Base-by-base conservation (phyloP, 768 basidiomycete genomes). In the Serendipita sp. region DNA sequence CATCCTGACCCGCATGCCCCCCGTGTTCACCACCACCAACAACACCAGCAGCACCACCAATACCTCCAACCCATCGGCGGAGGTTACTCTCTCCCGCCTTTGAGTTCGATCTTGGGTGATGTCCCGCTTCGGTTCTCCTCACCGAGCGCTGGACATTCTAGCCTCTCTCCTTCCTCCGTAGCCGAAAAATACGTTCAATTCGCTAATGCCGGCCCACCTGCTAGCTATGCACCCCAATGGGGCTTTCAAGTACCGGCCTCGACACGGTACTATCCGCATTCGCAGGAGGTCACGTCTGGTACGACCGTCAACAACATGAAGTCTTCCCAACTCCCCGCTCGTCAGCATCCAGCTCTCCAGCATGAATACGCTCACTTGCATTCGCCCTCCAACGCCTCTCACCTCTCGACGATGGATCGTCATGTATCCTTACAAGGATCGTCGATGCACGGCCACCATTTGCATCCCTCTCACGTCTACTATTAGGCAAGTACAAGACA, bases 151-250 rank as follows among this genome's bases (percentile, higher is more conserved):
- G 4, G 4, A 5, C 55, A 8, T 8, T 23, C 55, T n/a, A n/a
- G 8, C 8, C 27, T 34, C 16, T 60, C 55, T 8, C 55, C 55
- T 13, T 11, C 16, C 55, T 10, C 23, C n/a, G 16, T 27, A 33
- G 16, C 23, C 55, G 55, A 29, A 23, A 60, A 60, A 29, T 60
- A 60, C 18, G 55, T 29, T n/a, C 29, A 60, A 29, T 60, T 60
- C 31, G 55, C 55, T n/a, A 60, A 60, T 34, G 55, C 55, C 33
- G 55, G 55, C n/a, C 55, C 55, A 10, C 55, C 55, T 27, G 55
- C 55, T n/a, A 60, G 55, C 55, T 60, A 60, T 18, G 55, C 10
- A 34, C 55, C 55, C 5, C 55, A 60, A 36, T 60, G 55, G 55
- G 55, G 55, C 4, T 60, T 23, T n/a, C 55, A 60, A n/a, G 33